Evolutionary conservation across 108 stramenopile species (phyloP).

Genomic region (Skeletonema grethae): DNA sequence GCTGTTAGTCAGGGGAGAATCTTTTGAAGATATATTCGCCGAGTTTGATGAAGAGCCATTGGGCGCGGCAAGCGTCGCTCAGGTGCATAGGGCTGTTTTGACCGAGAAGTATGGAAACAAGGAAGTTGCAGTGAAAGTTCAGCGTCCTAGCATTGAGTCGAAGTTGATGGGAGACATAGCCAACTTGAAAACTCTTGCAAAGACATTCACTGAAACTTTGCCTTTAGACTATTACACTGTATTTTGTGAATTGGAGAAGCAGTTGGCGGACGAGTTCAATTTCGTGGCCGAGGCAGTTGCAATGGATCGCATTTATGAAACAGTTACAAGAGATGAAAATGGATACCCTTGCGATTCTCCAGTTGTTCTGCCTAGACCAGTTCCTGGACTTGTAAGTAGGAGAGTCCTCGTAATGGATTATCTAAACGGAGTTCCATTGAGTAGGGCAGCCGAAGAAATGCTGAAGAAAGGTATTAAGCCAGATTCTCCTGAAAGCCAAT

Average conservation of each 20-base stretch:
- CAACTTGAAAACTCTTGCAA: conserved; percentile 86
- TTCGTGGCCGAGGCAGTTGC: conserved; percentile 95
- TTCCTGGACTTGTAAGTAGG: conserved; percentile 82
- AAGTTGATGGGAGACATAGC: conserved; percentile 82
- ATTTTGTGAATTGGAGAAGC: conserved; percentile 85
- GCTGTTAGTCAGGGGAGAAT: conserved; percentile 51
- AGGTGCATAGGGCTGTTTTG: conserved; percentile 82
- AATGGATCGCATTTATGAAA: conserved; percentile 88
- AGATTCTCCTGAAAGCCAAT: conserved; percentile 85
- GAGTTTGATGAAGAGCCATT: conserved; percentile 82
- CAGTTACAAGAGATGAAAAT: conserved; percentile 59
- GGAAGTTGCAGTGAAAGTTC: conserved; percentile 90
- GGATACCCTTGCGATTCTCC: conserved; percentile 67
- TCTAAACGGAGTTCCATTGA: conserved; percentile 88
- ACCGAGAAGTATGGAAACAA: conserved; percentile 47
- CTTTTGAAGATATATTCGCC: conserved; percentile 76
- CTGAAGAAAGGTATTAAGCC: conserved; percentile 80
- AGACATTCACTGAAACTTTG: conserved; percentile 72
- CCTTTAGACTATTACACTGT: conserved; percentile 96
- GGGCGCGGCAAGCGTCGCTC: conserved; percentile 91
- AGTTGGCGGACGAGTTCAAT: conserved; percentile 92
- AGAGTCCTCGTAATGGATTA: conserved; percentile 95
- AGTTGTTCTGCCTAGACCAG: conserved; percentile 86
- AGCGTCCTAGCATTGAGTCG: conserved; percentile 87
- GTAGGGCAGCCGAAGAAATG: conserved; percentile 90